Conservation (phyloP, 1,284 basidiomycete species). For the Boletus smithii region DNA sequence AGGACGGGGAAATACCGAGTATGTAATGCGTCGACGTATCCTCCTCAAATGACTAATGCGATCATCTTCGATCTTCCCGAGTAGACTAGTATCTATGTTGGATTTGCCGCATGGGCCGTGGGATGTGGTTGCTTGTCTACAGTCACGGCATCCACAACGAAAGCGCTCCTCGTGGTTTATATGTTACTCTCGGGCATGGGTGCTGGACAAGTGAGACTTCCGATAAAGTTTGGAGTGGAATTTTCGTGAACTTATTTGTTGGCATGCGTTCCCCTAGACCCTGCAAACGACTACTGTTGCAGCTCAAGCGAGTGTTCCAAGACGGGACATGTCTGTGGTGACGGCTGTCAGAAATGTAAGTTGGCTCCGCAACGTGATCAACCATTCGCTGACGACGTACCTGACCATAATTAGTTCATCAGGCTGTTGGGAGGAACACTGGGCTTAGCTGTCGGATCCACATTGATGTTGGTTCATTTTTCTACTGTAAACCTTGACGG, state of each 20-base stretch:
- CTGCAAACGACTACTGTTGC: conserved; percentile 65
- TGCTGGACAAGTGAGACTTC: conserved; percentile 52
- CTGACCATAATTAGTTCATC: conserved; percentile 53
- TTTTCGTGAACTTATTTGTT: conserved; percentile 2
- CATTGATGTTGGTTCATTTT: conserved; percentile 45
- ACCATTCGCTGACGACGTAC: conserved; percentile 1
- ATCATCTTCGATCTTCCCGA: neutral
- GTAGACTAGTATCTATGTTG: conserved; percentile 58
- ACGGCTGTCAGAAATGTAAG: conserved; percentile 64
- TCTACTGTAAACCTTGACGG: neutral
- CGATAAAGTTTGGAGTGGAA: neutral
- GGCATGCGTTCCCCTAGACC: conserved; percentile 37
- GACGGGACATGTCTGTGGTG: conserved; percentile 68
- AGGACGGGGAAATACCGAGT: conserved; percentile 66
- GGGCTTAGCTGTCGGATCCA: conserved; percentile 57
- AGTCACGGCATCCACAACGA: conserved; percentile 46
- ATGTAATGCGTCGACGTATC: conserved; percentile 9
- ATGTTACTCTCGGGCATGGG: conserved; percentile 69
- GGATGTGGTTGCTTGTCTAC: conserved; percentile 69
- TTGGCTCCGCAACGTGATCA: neutral
- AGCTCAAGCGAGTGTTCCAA: conserved; percentile 63
- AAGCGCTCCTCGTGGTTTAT: conserved; percentile 58
- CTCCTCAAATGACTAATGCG: neutral
- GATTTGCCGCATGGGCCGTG: conserved; percentile 69
- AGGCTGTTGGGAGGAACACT: conserved; percentile 63